These are phyloP conservation scores for Camelina sativa DNA, from an alignment of 345 rosid species.

Conservation along the genomic window DNA sequence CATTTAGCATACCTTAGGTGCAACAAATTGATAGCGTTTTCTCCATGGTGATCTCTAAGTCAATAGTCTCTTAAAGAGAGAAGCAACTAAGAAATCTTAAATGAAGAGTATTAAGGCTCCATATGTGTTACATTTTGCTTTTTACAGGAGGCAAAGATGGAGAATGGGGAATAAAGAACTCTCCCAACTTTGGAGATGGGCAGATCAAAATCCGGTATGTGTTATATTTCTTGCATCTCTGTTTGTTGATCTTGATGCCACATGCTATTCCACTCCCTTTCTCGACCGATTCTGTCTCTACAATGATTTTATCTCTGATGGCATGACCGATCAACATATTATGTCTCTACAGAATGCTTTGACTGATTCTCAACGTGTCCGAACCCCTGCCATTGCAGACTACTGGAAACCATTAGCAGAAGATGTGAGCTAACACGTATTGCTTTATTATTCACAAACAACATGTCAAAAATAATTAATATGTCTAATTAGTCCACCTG, in stretches of 20 bases:
- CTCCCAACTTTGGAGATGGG: slow-evolving; percentile 98
- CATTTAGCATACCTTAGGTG: not conserved
- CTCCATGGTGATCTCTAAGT: not conserved
- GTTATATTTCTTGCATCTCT: not conserved
- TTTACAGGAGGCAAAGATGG: slow-evolving; percentile 80
- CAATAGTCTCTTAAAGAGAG: slow-evolving; percentile 6
- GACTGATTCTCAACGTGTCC: slow-evolving; percentile 88
- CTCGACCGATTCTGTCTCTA: not conserved
- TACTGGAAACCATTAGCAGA: slow-evolving; percentile 98
- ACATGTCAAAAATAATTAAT: not conserved
- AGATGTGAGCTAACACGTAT: slow-evolving; percentile 63
- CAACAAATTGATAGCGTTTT: slow-evolving; percentile 10
- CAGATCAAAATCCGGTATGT: slow-evolving; percentile 87
- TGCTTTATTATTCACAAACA: not conserved
- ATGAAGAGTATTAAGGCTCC: slow-evolving; percentile 10
- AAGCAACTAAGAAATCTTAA: slow-evolving; percentile 1
- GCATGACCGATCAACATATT: slow-evolving; percentile 1
- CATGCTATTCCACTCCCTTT: slow-evolving; percentile 1
- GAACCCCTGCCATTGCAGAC: slow-evolving; percentile 82
- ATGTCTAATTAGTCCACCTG: slow-evolving; percentile 21
- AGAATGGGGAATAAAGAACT: slow-evolving; percentile 96
- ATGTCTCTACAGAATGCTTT: slow-evolving; percentile 64
- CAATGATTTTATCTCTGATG: slow-evolving; percentile 37
- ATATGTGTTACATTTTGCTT: slow-evolving; percentile 25
- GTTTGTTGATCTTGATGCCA: not conserved